Evolutionary conservation across 2,329 filamentous ascomycete species (phyloP).

Genomic region (Talaromyces atroroseus): DNA sequence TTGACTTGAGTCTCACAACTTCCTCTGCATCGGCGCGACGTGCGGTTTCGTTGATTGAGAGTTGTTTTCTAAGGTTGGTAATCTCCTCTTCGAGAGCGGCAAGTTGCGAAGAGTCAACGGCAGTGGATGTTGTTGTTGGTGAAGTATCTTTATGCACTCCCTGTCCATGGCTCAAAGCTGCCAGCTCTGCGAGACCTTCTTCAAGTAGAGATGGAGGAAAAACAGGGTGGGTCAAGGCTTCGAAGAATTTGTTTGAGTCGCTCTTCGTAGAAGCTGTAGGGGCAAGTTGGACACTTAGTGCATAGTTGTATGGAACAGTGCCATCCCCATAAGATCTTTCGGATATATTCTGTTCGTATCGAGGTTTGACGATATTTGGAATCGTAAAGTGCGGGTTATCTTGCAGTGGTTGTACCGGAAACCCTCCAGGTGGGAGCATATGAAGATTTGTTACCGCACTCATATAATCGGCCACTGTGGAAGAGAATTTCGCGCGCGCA

Average conservation of each 20-base stretch:
- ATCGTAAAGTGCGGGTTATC: slow-evolving; percentile 45
- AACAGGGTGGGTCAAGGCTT: slow-evolving; percentile 34
- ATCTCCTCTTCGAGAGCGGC: slow-evolving; percentile 37
- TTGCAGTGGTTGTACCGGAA: slow-evolving; percentile 27
- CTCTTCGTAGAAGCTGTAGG: neutral
- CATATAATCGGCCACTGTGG: slow-evolving; percentile 65
- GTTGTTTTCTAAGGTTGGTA: slow-evolving; percentile 33
- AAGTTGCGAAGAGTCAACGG: slow-evolving; percentile 20
- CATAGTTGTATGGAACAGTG: slow-evolving; percentile 39
- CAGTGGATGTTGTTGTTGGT: slow-evolving; percentile 1
- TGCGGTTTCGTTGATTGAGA: slow-evolving; percentile 30
- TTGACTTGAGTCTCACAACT: slow-evolving; percentile 32
- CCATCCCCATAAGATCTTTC: slow-evolving; percentile 31
- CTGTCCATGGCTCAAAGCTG: slow-evolving; percentile 21
- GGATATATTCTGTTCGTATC: slow-evolving; percentile 37
- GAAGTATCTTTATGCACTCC: neutral
- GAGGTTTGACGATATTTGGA: slow-evolving; percentile 70
- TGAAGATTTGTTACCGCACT: slow-evolving; percentile 75
- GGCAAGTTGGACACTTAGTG: slow-evolving; percentile 35
- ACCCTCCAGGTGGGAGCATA: slow-evolving; percentile 61
- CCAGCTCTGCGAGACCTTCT: slow-evolving; percentile 37
- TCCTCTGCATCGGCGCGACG: slow-evolving; percentile 32
- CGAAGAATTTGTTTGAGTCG: slow-evolving; percentile 23
- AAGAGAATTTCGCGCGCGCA: slow-evolving; percentile 61
- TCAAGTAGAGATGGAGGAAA: slow-evolving; percentile 36